A percentile compares a stretch with the other conserved stretches of the same genome.
phyloP scores from a whole-genome alignment of 148 eudicot species.

The Bassia scoparia region DNA sequence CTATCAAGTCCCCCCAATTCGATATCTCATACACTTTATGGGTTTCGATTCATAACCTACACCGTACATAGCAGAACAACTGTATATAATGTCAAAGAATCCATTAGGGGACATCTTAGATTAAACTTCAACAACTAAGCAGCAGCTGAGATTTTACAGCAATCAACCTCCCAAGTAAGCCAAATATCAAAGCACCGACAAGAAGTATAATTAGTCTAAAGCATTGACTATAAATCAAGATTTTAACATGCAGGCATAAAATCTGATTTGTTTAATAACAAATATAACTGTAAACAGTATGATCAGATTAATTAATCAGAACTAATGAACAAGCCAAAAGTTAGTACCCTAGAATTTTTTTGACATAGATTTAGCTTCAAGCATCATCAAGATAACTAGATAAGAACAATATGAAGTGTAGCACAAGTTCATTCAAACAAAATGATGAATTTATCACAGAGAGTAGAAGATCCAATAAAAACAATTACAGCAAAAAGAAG shows the following conservation, averaged over 20 bases:
- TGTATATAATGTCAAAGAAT: background rate
- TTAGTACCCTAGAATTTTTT: background rate
- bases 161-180: background rate
- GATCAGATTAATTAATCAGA: background rate
- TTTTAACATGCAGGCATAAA: background rate
- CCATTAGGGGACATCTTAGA: background rate
- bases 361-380: no score
- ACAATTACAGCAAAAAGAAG: constrained; percentile 4
- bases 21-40: background rate
- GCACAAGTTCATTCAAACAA: constrained; percentile 4
- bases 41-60: no score
- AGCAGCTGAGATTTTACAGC: background rate
- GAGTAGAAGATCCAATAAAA: background rate
- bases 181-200: background rate
- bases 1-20: background rate
- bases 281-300: background rate
- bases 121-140: background rate
- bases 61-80: no score
- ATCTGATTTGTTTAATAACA: background rate
- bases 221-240: background rate
- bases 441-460: background rate
- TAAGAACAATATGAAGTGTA: background rate
- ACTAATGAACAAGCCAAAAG: background rate
- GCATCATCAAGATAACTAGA: no score
- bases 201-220: background rate